These are phyloP conservation scores for Ustanciosporium gigantosporum DNA, from an alignment of 1,284 basidiomycete species.

Conservation along the genomic window DNA sequence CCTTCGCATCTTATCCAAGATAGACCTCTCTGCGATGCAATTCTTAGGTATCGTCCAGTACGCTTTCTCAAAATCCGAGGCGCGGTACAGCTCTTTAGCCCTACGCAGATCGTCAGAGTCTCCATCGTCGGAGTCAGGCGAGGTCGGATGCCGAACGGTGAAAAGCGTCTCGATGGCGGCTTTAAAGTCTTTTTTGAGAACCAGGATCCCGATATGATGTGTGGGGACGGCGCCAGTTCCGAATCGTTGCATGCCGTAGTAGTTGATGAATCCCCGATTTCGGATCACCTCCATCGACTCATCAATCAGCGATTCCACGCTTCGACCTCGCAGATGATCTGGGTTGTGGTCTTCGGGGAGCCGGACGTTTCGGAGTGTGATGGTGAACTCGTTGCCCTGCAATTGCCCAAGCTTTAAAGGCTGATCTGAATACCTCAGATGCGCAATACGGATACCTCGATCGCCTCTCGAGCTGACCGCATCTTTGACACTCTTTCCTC, in stretches of 20 bases:
- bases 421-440: constrained; percentile 79
- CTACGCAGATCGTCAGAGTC: constrained; percentile 26
- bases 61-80: constrained; percentile 65
- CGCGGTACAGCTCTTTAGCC: constrained; percentile 32
- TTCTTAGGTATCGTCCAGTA: constrained; percentile 83
- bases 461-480: constrained; percentile 34
- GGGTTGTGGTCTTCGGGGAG: constrained; percentile 4
- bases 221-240: constrained; percentile 95
- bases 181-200: constrained; percentile 77
- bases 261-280: constrained; percentile 90
- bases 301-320: constrained; percentile 66
- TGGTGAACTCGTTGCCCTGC: constrained; percentile 92
- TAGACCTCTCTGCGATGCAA: constrained; percentile 86
- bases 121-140: constrained; percentile 16
- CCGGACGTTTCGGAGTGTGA: constrained; percentile 78
- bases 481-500: constrained; percentile 22
- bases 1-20: constrained; percentile 80
- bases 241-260: constrained; percentile 99
- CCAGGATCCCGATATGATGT: constrained; percentile 85
- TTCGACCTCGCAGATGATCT: too few relatives aligned
- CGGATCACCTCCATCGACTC: constrained; percentile 79
- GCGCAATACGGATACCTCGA: constrained; percentile 82
- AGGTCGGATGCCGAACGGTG: constrained; percentile 11
- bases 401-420: constrained; percentile 89
- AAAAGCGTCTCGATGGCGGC: constrained; percentile 47